A percentile compares a stretch with the other conserved stretches of the same genome.
Evolutionary conservation across 192 early-diverging fungal species (phyloP).

Genomic region (Gamsiella multidivaricata): DNA sequence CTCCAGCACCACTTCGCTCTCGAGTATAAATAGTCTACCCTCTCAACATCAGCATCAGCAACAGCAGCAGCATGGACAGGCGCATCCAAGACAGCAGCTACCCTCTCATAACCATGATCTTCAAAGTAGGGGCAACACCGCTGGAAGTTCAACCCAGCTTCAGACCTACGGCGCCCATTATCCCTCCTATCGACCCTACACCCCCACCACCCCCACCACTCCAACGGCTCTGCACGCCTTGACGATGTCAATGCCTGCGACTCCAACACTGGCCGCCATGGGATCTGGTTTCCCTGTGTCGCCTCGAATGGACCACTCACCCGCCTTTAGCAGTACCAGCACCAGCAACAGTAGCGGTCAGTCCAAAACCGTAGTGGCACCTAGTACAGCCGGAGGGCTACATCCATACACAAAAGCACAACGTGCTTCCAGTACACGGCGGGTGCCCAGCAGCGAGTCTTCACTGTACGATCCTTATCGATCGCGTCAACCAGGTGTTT

Average conservation of each 20-base stretch:
- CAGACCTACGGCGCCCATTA: slow-evolving; percentile 32
- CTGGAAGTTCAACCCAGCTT: slow-evolving; percentile 12
- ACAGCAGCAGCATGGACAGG: slow-evolving; percentile 21
- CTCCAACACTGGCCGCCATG: slow-evolving; percentile 6
- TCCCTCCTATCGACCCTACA: slow-evolving; percentile 46
- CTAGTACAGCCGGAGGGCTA: slow-evolving; percentile 7
- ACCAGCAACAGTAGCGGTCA: not conserved
- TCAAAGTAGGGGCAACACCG: slow-evolving; percentile 5
- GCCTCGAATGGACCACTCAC: slow-evolving; percentile 25
- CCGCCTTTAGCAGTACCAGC: slow-evolving; percentile 1
- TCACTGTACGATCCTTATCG: slow-evolving; percentile 49
- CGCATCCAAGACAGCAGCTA: slow-evolving; percentile 12
- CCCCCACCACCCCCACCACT: slow-evolving; percentile 41
- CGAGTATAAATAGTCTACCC: slow-evolving; percentile 29
- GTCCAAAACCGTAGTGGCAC: not conserved
- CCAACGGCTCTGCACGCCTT: slow-evolving; percentile 9
- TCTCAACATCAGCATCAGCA: slow-evolving; percentile 10
- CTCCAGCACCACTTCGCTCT: slow-evolving; percentile 33
- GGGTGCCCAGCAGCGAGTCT: slow-evolving; percentile 34
- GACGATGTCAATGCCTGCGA: slow-evolving; percentile 16
- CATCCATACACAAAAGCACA: slow-evolving; percentile 14
- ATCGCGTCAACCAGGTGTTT: slow-evolving; percentile 37
- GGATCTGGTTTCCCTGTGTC: slow-evolving; percentile 6
- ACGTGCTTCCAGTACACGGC: slow-evolving; percentile 22
- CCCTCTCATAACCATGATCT: slow-evolving; percentile 12